These are phyloP conservation scores for Tritrichomonas foetus DNA, from an alignment of 208 protist genomes.

Conservation along the genomic window DNA sequence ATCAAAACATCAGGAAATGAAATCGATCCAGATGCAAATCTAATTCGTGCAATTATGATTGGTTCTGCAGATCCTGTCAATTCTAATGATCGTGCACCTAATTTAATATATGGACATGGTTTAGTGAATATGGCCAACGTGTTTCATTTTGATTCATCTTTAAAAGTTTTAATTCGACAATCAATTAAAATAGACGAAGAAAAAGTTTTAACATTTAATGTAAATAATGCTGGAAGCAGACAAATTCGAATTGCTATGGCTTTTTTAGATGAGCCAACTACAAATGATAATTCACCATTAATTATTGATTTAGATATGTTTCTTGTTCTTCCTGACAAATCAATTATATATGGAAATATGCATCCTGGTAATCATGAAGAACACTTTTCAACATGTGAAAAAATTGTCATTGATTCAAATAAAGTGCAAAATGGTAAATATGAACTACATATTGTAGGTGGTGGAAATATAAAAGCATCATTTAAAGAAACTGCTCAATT, in stretches of 20 bases:
- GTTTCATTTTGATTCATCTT: not conserved
- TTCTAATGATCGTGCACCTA: not conserved
- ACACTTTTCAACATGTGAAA: not conserved
- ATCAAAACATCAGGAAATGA: not conserved
- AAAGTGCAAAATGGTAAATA: too few relatives aligned
- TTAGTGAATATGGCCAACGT: not conserved
- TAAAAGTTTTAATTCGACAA: too few relatives aligned
- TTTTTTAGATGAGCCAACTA: not conserved
- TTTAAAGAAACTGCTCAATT: too few relatives aligned
- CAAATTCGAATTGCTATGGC: not conserved
- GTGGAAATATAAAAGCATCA: too few relatives aligned
- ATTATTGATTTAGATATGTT: not conserved
- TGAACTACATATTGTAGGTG: too few relatives aligned
- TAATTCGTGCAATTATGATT: not conserved
- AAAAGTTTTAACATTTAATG: not conserved
- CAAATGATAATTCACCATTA: not conserved
- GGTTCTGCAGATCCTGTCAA: not conserved
- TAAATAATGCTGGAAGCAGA: too few relatives aligned
- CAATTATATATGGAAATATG: not conserved
- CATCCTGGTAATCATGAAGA: not conserved
- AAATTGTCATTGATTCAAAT: not conserved
- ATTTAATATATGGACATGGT: not conserved
- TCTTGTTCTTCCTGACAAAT: not conserved
- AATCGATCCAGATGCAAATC: not conserved
- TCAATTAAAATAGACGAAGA: not conserved